phyloP scores from a whole-genome alignment of 179 eudicot species.

The Silene noctiflora region DNA sequence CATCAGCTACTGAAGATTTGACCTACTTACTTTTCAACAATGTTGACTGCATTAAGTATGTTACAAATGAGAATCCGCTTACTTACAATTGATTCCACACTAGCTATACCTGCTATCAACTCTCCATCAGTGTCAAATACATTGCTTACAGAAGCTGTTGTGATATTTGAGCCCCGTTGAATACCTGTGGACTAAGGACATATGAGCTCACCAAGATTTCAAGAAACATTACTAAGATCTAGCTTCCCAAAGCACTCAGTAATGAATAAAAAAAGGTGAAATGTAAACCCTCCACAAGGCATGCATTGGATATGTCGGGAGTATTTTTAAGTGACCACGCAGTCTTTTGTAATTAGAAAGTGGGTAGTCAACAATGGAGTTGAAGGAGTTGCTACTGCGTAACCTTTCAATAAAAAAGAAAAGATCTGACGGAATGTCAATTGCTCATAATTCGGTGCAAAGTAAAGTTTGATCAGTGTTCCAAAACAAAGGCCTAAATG shows the following conservation, averaged over 20 bases:
- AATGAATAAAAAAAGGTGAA: neutral
- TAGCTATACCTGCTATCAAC: slow-evolving; percentile 77
- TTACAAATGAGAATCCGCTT: neutral
- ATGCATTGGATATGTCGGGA: no score
- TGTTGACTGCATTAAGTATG: neutral
- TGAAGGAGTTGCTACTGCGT: neutral
- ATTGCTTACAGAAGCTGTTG: slow-evolving; percentile 73
- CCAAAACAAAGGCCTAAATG: neutral
- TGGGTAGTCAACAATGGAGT: neutral
- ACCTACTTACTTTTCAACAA: neutral
- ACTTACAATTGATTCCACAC: slow-evolving; percentile 83
- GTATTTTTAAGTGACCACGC: neutral
- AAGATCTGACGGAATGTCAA: neutral
- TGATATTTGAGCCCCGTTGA: slow-evolving; percentile 44
- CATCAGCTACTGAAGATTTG: slow-evolving; percentile 7
- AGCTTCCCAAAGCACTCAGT: neutral
- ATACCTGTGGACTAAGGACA: slow-evolving; percentile 48
- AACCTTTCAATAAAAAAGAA: neutral
- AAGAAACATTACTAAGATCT: neutral
- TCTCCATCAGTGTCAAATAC: slow-evolving; percentile 81
- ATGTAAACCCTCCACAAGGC: neutral
- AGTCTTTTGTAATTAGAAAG: neutral
- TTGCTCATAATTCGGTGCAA: neutral
- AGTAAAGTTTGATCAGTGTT: neutral
- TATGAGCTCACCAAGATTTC: neutral